Evolutionary conservation across 345 rosid species (phyloP).

Genomic region (Salix koriyanagi): DNA sequence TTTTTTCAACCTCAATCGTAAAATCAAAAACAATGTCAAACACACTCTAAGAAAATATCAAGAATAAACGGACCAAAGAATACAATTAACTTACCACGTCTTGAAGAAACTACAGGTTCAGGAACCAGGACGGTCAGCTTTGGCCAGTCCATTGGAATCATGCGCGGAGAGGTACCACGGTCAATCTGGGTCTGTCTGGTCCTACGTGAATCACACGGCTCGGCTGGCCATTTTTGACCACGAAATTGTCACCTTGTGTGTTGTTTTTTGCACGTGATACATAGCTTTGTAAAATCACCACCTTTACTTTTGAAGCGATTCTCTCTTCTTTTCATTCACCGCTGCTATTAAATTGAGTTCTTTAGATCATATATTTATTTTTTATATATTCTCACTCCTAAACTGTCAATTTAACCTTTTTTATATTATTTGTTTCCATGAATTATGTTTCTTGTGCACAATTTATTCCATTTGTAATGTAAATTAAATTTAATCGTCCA

Average conservation of each 20-base stretch:
- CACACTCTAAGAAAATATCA: too few relatives aligned
- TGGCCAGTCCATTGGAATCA: neutral
- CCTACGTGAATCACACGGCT: neutral
- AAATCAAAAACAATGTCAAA: too few relatives aligned
- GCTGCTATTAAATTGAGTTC: neutral
- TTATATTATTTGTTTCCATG: too few relatives aligned
- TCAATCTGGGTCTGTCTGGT: neutral
- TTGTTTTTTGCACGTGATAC: slow-evolving; percentile 9
- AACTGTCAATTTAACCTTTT: too few relatives aligned
- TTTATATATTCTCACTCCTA: neutral
- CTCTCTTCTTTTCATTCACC: neutral
- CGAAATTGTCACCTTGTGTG: neutral
- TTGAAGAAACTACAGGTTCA: too few relatives aligned
- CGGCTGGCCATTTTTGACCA: neutral
- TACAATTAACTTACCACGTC: too few relatives aligned
- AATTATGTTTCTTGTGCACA: too few relatives aligned
- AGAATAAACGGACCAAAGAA: too few relatives aligned
- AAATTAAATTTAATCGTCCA: too few relatives aligned
- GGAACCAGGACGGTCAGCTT: neutral
- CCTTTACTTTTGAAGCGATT: neutral
- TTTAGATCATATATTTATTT: too few relatives aligned
- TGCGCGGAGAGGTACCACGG: neutral
- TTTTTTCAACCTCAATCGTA: too few relatives aligned
- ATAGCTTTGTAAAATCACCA: neutral
- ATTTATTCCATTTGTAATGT: too few relatives aligned